A percentile compares a stretch with the other conserved stretches of the same genome.
These are phyloP conservation scores for Vitis riparia DNA, from an alignment of 164 flowering plant genomes.

Conservation along the genomic window DNA sequence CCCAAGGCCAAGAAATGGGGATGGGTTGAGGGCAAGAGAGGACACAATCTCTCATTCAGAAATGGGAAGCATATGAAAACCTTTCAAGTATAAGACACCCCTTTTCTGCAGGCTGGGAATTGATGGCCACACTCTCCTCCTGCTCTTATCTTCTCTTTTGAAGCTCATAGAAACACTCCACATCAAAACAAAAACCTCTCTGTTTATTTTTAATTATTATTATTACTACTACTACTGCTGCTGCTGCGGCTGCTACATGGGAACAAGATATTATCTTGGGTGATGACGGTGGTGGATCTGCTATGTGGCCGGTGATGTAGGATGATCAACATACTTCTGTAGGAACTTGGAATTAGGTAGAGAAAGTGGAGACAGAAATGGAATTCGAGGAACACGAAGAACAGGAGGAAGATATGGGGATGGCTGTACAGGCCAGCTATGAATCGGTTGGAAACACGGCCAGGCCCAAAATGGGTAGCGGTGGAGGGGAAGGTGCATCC, in stretches of 20 bases:
- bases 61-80: conserved; percentile 27
- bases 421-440: conserved; percentile 30
- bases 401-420: conserved; percentile 50
- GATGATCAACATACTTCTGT: neutral
- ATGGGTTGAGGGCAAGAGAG: neutral
- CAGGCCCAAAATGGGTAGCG: conserved; percentile 14
- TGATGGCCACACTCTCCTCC: conserved; percentile 53
- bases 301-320: neutral
- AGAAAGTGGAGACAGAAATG: conserved; percentile 3
- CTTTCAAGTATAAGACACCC: conserved; percentile 22
- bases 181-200: neutral
- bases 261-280: too few species aligned
- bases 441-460: conserved; percentile 30
- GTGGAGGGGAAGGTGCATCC: conserved; percentile 14
- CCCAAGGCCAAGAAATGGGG: neutral
- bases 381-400: conserved; percentile 59
- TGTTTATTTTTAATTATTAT: neutral
- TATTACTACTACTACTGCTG: too few species aligned
- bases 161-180: too few species aligned
- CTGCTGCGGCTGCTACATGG: too few species aligned
- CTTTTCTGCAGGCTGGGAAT: conserved; percentile 34
- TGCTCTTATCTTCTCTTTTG: conserved; percentile 36
- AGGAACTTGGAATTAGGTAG: neutral
- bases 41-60: neutral
- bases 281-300: neutral